Base-by-base conservation (phyloP, 2,329 filamentous ascomycete genomes). In the Cordyceps tenuipes region DNA sequence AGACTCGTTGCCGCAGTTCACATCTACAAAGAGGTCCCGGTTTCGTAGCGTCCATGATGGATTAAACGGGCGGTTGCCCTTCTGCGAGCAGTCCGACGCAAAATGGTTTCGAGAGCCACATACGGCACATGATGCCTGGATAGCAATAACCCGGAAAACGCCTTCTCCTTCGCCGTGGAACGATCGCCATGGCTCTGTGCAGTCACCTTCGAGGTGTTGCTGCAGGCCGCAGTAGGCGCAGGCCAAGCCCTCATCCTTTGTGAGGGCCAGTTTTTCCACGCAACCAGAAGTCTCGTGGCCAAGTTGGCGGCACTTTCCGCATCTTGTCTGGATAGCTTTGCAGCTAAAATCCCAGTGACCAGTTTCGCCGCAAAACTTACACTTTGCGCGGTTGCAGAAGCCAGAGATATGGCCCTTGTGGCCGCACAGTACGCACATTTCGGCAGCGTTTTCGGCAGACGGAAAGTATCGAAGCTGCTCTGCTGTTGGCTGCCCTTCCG, bases 181-280 rank as follows among this genome's bases (percentile, higher is more conserved):
- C 19, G 77, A 83, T 61, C 80, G 76, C 85, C 85, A 90, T 26
- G 86, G 72, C 52, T 78, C 74, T 57, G 81, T 78, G 68, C 88
- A 90, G 2, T 79, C 72, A 13, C 75, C 68, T 67, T 90, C 87
- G 9, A 78, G 65, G 65, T 91, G 88, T 9, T 79, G 75, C 3
- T 67, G 64, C 7, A 78, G 78, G 44, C 73, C 73, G 70, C 88
- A 91, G 39, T 84, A 74, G 12, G 82, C 81, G 68, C 88, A 91
- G 3, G 79, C 77, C 51, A 80, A 73, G 23, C 77, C 77, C 59
- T 86, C 83, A 17, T 77, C 77, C 63, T 78, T 79, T 17, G 78
- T 73, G 55, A 79, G 64, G 3, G 71, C 69, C 47, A 88, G 75
- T 62, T 83, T 83, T 63, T 87, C 83, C 2, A 71, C 66, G 67